Evolutionary conservation across 2,329 filamentous ascomycete species (phyloP), one percentile per base, ranked within the genome.

Genomic region (Beauveria sp.): DNA sequence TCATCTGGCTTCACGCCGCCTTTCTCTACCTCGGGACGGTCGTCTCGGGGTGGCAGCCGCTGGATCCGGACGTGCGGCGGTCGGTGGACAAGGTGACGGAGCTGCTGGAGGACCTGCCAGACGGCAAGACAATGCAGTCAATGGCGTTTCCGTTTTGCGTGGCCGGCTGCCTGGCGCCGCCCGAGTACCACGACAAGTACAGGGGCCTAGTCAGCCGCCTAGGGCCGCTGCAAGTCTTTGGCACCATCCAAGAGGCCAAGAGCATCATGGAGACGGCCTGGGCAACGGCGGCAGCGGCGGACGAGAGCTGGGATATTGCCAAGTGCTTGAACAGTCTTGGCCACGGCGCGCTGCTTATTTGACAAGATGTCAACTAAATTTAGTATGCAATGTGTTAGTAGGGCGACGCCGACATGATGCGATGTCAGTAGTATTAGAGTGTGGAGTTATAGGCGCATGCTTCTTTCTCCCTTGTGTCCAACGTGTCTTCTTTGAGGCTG

Each of bases 1-100:
- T 72, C 16, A 75, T 81, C 48, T 83, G 80, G 81, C 76, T 78
- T 1, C 74, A 80, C 50, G 79, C 79, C 1, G 72, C 77, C 0
- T 70, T 80, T 1, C 74, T 76, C 8, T 83, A 83, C 62, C 74
- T 83, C 14, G 70, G 74, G 14, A 76, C 81, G 4, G 78, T 83
- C 22, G 72, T 81, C 3, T 76, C 74, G 1, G 81, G 80, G 3
- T 83, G 80, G 80, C 79, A 81, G 63, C 79, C 80, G 0, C 73
- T 74, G 0, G 76, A 72, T 52, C 68, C 71, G 0, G 79, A 80
- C 56, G 75, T 81, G 2, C 72, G 72, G 3, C 63, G 65, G 26
- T 64, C 70, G 24, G 69, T 78, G 65, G 48, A 67, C 63, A 69
- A 65, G 43, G 71, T 74, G 60, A 72, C 72, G 0, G 67, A 73